Evolutionary conservation across 306 rosid species (phyloP).

Genomic region (Sesbania bispinosa): DNA sequence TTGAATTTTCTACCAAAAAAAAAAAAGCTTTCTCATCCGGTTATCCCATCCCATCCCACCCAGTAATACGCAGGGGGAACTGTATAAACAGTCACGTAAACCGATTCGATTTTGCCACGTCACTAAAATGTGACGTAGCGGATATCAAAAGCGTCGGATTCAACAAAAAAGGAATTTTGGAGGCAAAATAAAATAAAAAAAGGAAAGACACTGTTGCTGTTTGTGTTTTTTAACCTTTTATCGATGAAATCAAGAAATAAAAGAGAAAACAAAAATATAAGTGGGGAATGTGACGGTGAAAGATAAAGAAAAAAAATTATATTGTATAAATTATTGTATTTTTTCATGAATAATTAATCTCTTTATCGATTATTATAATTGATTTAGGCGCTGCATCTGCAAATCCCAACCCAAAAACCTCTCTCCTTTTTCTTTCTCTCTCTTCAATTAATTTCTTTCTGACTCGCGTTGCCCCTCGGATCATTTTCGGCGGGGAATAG

Average conservation of each 20-base stretch:
- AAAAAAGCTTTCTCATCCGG: too few species aligned
- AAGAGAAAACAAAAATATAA: too few species aligned
- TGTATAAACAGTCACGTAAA: slow-evolving; percentile 16
- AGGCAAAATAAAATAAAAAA: not conserved
- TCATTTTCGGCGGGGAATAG: slow-evolving; percentile 32
- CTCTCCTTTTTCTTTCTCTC: not conserved
- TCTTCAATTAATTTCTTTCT: not conserved
- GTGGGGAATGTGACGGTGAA: too few species aligned
- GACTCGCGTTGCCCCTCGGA: not conserved
- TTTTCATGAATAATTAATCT: too few species aligned
- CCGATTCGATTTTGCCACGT: slow-evolving; percentile 11
- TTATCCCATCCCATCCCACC: too few species aligned
- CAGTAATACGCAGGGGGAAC: not conserved
- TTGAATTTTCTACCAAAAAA: too few species aligned
- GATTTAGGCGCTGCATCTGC: slow-evolving; percentile 14
- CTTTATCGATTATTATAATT: not conserved
- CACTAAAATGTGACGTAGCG: not conserved
- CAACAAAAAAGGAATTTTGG: not conserved
- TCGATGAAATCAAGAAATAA: too few species aligned
- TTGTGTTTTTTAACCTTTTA: not conserved
- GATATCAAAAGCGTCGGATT: not conserved
- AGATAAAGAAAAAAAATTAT: too few species aligned
- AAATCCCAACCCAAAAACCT: slow-evolving; percentile 19
- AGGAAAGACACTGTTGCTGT: not conserved
- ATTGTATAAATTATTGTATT: too few species aligned